Base-by-base conservation (phyloP, 331 rosid species). In the Acacia pycnantha region DNA sequence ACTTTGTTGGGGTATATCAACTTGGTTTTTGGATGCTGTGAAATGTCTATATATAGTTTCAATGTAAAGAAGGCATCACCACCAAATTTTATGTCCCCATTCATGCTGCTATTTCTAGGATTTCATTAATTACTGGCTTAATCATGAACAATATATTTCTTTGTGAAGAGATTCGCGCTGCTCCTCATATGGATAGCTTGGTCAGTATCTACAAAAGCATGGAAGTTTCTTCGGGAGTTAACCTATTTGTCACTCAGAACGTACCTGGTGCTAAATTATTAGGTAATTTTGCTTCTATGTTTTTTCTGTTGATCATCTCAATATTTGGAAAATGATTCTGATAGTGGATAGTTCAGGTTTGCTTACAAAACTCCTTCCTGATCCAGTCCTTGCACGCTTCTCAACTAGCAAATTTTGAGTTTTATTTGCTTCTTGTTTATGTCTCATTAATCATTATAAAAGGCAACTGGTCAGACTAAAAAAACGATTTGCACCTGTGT, bases 141-240 rank as follows among this genome's bases (percentile, higher is more conserved):
- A 19, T 31, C 8, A 37, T 4, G 3, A 3, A 5, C 22, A 66
- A 70, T 21, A 12, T 73, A 7, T 47, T 35, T 35, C 67, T 65
- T 71, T 47, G 1, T 79, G 74, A 59, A 95, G 99, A 93, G 94
- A 81, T 95, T 88, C 97, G 97, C 1, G 94, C 95, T 65, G 97
- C 91, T 84, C 98, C 95, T 70, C 98, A 94, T 71, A 93, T 94
- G 91, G 97, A 93, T 77, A 95, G 76, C 76, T 86, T 95, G 89
- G 99, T 95, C 22, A 79, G 82, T 66, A 90, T 95, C 81, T 95
- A 95, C 91, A 93, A 85, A 77, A 95, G 81, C 86, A 96, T 96
- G 99, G 98, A 94, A 86, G 80, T 78, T 54, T 91, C 93, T 84
- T 90, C 97, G 0, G 99, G 98, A 78, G 46, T 89, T n/a, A 91